Conservation (phyloP, 768 basidiomycete species). For the Xerocomus brunneocitrinus region DNA sequence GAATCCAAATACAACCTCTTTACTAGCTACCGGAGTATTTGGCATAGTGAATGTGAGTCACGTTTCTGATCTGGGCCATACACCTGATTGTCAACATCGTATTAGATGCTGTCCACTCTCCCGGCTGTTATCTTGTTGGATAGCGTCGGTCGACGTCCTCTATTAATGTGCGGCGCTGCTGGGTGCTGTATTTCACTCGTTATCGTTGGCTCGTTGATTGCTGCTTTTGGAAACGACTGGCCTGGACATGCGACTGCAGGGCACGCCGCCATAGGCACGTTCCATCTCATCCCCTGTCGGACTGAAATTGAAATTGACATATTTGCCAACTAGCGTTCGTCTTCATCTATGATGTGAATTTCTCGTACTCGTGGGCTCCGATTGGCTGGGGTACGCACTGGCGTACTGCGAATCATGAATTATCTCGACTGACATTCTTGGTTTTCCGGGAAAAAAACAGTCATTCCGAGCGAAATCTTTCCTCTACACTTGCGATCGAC, state of each 20-base stretch:
- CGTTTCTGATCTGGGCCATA: not conserved
- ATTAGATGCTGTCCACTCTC: conserved; percentile 32
- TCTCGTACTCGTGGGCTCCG: conserved; percentile 33
- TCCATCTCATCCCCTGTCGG: conserved; percentile 6
- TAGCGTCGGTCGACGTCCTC: conserved; percentile 36
- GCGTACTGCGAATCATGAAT: not conserved
- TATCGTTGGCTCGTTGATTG: conserved; percentile 27
- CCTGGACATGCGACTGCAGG: conserved; percentile 25
- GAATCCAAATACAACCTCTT: conserved; percentile 36
- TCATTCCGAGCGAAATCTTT: conserved; percentile 39
- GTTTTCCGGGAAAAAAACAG: conserved; percentile 17
- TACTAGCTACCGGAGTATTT: conserved; percentile 40
- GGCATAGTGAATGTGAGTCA: conserved; percentile 31
- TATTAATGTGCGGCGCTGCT: conserved; percentile 37
- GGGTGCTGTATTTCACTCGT: conserved; percentile 30
- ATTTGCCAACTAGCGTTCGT: conserved; percentile 31
- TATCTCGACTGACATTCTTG: conserved; percentile 6
- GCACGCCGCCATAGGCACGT: conserved; percentile 27
- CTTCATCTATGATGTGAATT: conserved; percentile 36
- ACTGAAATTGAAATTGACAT: conserved; percentile 7
- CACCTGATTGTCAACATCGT: not conserved
- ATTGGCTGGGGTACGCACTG: conserved; percentile 25
- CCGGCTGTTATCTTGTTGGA: conserved; percentile 36
- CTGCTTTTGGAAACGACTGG: conserved; percentile 28
- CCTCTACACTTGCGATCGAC: conserved; percentile 39